phyloP scores from a whole-genome alignment of 768 basidiomycete genomes.

The Leccinum longicurvipes region DNA sequence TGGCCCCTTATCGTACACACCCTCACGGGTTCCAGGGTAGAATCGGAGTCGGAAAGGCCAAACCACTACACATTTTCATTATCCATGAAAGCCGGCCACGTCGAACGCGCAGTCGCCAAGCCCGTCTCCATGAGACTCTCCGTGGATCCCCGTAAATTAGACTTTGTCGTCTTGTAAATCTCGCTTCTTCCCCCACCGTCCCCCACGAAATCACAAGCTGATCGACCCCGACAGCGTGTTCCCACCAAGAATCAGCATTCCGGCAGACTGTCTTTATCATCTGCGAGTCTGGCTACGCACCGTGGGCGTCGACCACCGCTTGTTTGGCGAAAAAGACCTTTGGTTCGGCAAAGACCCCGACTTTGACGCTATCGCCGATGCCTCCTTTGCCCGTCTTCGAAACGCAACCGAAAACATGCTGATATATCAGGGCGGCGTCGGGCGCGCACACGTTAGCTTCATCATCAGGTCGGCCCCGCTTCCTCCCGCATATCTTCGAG shows the following conservation, averaged over 20 bases:
- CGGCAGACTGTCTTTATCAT: slow-evolving; percentile 51
- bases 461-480: slow-evolving; percentile 42
- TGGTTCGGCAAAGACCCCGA: slow-evolving; percentile 69
- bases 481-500: neutral
- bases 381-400: slow-evolving; percentile 51
- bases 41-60: slow-evolving; percentile 24
- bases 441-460: slow-evolving; percentile 55
- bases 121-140: slow-evolving; percentile 44
- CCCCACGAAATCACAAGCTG: neutral
- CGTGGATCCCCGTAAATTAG: slow-evolving; percentile 52
- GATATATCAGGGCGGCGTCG: slow-evolving; percentile 54
- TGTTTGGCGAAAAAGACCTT: slow-evolving; percentile 62
- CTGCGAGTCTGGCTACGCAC: slow-evolving; percentile 64
- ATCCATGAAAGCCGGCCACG: slow-evolving; percentile 49
- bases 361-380: slow-evolving; percentile 54
- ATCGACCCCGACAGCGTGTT: slow-evolving; percentile 41
- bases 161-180: slow-evolving; percentile 62
- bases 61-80: slow-evolving; percentile 50
- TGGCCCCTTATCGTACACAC: neutral
- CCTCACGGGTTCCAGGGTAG: slow-evolving; percentile 26
- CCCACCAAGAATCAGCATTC: slow-evolving; percentile 55
- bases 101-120: slow-evolving; percentile 52
- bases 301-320: slow-evolving; percentile 55
- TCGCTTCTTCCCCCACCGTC: neutral
- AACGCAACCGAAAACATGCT: slow-evolving; percentile 42